phyloP scores from a whole-genome alignment of 306 rosid species.

The Casuarina equisetifolia region DNA sequence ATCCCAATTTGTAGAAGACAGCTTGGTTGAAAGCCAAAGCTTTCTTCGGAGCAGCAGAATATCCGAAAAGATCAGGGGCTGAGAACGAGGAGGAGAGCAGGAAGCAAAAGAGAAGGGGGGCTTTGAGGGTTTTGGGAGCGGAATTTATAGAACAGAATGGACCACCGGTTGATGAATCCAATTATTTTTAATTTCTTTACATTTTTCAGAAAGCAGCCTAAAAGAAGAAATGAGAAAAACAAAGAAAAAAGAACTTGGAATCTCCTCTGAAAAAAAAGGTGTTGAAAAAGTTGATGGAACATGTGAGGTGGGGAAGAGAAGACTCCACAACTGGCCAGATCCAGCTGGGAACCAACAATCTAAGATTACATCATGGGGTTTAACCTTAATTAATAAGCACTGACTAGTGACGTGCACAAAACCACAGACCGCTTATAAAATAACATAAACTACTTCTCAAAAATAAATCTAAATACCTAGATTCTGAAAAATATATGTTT shows the following conservation, averaged over 20 bases:
- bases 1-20: conserved; percentile 25
- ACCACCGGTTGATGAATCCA: conserved; percentile 31
- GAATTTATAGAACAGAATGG: conserved; percentile 56
- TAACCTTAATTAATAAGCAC: conserved; percentile 16
- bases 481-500: too few species aligned
- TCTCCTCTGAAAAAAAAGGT: conserved; percentile 9
- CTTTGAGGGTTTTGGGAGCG: not conserved
- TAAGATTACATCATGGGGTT: conserved; percentile 22
- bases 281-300: conserved; percentile 34
- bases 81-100: conserved; percentile 14
- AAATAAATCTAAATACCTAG: too few species aligned
- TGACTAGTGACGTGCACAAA: too few species aligned
- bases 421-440: too few species aligned
- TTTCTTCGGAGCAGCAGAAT: conserved; percentile 13
- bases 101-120: conserved; percentile 41
- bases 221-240: conserved; percentile 6
- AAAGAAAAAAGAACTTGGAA: conserved; percentile 24
- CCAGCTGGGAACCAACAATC: conserved; percentile 70
- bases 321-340: conserved; percentile 41
- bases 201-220: not conserved
- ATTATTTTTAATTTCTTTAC: not conserved
- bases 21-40: not conserved
- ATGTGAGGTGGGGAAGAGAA: conserved; percentile 28
- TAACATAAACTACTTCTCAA: too few species aligned
- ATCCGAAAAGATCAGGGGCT: conserved; percentile 5